These are phyloP conservation scores for Coniosporium apollinis DNA, from an alignment of 495 filamentous ascomycete genomes.

Conservation along the genomic window DNA sequence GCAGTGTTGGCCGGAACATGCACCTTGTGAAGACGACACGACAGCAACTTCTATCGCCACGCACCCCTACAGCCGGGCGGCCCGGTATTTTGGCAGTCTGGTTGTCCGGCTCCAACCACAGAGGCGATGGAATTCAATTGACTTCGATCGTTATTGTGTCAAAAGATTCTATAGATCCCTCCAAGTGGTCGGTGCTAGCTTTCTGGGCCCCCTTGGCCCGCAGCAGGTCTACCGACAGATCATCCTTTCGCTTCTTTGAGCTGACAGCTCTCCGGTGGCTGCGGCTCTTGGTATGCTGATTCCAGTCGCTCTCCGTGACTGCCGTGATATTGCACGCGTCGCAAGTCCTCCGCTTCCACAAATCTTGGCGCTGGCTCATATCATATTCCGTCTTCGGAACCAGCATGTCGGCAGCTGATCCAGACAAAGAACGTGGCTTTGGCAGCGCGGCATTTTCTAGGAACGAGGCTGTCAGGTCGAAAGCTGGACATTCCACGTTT, in stretches of 20 bases:
- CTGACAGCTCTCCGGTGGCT: slow-evolving; percentile 13
- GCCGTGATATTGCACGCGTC: slow-evolving; percentile 55
- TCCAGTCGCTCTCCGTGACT: slow-evolving; percentile 57
- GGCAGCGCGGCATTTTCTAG: slow-evolving; percentile 39
- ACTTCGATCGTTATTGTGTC: no score
- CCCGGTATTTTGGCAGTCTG: no score
- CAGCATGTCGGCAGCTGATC: slow-evolving; percentile 38
- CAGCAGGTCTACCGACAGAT: no score
- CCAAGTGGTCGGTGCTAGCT: no score
- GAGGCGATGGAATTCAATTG: no score
- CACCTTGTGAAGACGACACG: no score
- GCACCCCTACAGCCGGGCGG: no score
- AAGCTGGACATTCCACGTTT: slow-evolving; percentile 45
- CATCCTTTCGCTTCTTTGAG: background rate
- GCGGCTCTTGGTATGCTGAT: slow-evolving; percentile 51
- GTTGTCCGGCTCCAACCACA: no score
- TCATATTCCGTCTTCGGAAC: slow-evolving; percentile 33
- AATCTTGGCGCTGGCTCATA: slow-evolving; percentile 25
- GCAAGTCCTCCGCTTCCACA: slow-evolving; percentile 41
- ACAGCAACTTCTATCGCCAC: no score
- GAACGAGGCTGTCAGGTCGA: slow-evolving; percentile 42
- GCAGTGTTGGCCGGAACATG: no score
- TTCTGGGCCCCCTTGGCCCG: no score
- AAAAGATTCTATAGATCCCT: no score
- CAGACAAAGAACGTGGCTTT: slow-evolving; percentile 43